A percentile compares a stretch with the other conserved stretches of the same genome.
These are phyloP conservation scores for Ricinus communis DNA, from an alignment of 345 rosid genomes.

Conservation along the genomic window DNA sequence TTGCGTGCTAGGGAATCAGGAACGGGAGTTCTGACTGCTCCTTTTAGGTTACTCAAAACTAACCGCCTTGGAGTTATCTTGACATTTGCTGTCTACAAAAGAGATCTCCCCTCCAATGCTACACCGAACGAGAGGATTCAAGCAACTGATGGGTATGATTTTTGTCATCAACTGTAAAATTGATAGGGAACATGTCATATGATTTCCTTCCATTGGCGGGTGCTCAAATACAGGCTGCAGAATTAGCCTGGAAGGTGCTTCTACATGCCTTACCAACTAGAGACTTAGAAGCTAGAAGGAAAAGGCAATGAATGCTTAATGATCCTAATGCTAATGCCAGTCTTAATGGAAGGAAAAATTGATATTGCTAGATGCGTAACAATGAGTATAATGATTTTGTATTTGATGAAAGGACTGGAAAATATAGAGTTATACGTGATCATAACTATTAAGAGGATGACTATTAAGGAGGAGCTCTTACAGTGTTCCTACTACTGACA, in stretches of 20 bases:
- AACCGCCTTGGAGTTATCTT: slow-evolving; percentile 93
- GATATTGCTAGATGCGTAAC: no score
- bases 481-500: slow-evolving; percentile 15
- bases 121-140: slow-evolving; percentile 75
- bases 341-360: not conserved
- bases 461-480: slow-evolving; percentile 5
- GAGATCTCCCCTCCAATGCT: slow-evolving; percentile 78
- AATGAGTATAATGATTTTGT: not conserved
- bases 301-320: not conserved
- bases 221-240: not conserved
- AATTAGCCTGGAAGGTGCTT: not conserved
- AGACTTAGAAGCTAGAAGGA: not conserved
- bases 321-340: slow-evolving; percentile 1
- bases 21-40: slow-evolving; percentile 94
- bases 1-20: slow-evolving; percentile 84
- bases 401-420: slow-evolving; percentile 1
- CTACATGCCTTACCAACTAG: no score
- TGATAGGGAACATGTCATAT: slow-evolving; percentile 1
- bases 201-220: not conserved
- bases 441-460: not conserved
- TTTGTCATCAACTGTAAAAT: slow-evolving; percentile 1
- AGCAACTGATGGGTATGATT: slow-evolving; percentile 80
- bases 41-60: slow-evolving; percentile 81
- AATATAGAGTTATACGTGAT: not conserved
- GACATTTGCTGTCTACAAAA: slow-evolving; percentile 89